Conservation (phyloP, 768 basidiomycete species). For the Lactarius indigo region DNA sequence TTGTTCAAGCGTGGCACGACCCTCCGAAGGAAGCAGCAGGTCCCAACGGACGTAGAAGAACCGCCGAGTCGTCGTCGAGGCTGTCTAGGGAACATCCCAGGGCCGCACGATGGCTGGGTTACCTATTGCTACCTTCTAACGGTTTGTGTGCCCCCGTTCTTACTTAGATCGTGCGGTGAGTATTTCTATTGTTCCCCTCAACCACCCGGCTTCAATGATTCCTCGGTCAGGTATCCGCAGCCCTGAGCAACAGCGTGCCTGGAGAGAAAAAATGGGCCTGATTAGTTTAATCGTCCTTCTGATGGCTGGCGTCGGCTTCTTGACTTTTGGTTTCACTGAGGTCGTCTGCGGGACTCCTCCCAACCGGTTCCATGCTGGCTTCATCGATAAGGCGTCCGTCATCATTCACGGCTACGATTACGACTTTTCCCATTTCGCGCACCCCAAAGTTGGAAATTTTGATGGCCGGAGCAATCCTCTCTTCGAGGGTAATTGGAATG, state of each 20-base stretch:
- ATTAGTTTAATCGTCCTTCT: conserved; percentile 72
- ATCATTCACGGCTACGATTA: conserved; percentile 95
- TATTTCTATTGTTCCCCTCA: conserved; percentile 20
- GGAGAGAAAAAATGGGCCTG: conserved; percentile 98
- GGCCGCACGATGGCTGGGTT: conserved; percentile 94
- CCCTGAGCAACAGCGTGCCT: conserved; percentile 92
- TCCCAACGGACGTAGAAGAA: conserved; percentile 39
- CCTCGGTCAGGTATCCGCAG: conserved; percentile 67
- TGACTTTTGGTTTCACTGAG: conserved; percentile 98
- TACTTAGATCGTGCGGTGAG: conserved; percentile 78
- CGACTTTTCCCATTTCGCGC: conserved; percentile 82
- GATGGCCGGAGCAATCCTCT: conserved; percentile 83
- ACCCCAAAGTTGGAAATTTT: conserved; percentile 72
- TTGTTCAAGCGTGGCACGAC: conserved; percentile 86
- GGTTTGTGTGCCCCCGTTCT: conserved; percentile 70
- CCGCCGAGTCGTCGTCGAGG: conserved; percentile 41
- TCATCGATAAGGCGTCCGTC: conserved; percentile 72
- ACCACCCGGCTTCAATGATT: background rate
- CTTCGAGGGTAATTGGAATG: conserved; percentile 66
- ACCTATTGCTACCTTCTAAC: conserved; percentile 88
- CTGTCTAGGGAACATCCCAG: conserved; percentile 75
- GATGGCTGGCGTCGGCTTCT: conserved; percentile 94
- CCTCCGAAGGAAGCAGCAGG: conserved; percentile 62
- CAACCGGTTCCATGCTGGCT: conserved; percentile 77
- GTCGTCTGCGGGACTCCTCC: conserved; percentile 87